Evolutionary conservation across 768 basidiomycete genomes (phyloP), one percentile per base, ranked within the genome.

Genomic region (Lepiota brunneoincarnata): DNA sequence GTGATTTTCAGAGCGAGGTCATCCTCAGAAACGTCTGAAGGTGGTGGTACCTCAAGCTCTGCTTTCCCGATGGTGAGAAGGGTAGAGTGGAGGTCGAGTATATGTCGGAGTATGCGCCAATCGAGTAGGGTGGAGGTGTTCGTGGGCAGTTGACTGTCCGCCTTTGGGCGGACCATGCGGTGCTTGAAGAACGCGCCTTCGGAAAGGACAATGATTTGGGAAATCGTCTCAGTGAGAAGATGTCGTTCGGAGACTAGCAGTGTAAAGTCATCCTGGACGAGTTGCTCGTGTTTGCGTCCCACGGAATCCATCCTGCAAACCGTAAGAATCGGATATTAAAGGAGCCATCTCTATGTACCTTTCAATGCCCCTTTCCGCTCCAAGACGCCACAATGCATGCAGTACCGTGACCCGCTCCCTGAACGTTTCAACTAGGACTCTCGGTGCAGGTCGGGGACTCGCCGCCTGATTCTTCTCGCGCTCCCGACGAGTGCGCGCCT

Each of bases 121-220:
- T 93, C 91, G 23, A 83, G 73, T 26, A 73, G 65, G 0, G 66
- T 62, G 40, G 74, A 59, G 2, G 75, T 66, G 54, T 69, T 63
- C 46, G 69, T 57, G 26, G 69, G 60, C 54, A 64, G 65, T 14
- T 57, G 65, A 40, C 62, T 42, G 15, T 64, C 45, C 38, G 73
- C 58, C 36, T 71, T 60, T 28, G 81, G 77, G 42, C 84, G 86
- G 59, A 85, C 74, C 81, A 91, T 87, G 23, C 89, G 80, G 56
- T 91, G 82, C 58, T 87, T 88, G 89, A 91, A 96, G 11, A 94
- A 75, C 0, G 90, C 89, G 28, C 90, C 87, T 57, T 96, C 82
- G 0, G 86, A 77, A 36, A 93, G 78, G 26, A 89, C 79, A 46
- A 92, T 72, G 10, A 84, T 75, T 63, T 87, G 87, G 53, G 83